Evolutionary conservation across 2,329 filamentous ascomycete genomes (phyloP).

Genomic region (Esteya vermicola): DNA sequence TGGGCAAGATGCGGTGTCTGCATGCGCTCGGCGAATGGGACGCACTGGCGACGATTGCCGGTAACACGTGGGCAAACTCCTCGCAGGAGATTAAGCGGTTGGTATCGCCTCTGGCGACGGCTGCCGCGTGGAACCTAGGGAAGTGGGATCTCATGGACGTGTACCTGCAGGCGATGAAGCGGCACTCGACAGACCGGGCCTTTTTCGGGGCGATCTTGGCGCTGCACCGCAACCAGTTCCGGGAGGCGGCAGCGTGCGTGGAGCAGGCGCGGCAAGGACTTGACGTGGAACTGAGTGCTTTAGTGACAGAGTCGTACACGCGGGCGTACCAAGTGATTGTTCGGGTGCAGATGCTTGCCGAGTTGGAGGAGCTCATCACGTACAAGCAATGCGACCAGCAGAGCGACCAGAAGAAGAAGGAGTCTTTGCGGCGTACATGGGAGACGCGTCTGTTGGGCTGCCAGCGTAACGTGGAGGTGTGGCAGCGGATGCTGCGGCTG

Average conservation of each 20-base stretch:
- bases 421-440: constrained; percentile 87
- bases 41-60: constrained; percentile 70
- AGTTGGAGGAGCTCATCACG: constrained; percentile 92
- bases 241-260: constrained; percentile 77
- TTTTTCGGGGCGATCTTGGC: constrained; percentile 96
- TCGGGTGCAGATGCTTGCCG: constrained; percentile 95
- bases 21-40: constrained; percentile 98
- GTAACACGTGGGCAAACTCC: constrained; percentile 88
- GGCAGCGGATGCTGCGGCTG: constrained; percentile 95
- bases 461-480: constrained; percentile 93
- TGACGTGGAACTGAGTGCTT: constrained; percentile 86
- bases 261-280: constrained; percentile 84
- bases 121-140: constrained; percentile 87
- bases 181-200: constrained; percentile 80
- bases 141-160: constrained; percentile 99
- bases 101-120: constrained; percentile 87
- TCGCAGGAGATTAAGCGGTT: constrained; percentile 73
- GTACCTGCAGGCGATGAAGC: constrained; percentile 90
- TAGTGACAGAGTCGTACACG: constrained; percentile 97
- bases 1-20: constrained; percentile 98
- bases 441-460: constrained; percentile 89
- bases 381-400: constrained; percentile 91
- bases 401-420: constrained; percentile 77
- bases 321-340: constrained; percentile 96
- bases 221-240: constrained; percentile 90